Conservation (phyloP, 164 flowering plant species). For the Litsea cubeba region DNA sequence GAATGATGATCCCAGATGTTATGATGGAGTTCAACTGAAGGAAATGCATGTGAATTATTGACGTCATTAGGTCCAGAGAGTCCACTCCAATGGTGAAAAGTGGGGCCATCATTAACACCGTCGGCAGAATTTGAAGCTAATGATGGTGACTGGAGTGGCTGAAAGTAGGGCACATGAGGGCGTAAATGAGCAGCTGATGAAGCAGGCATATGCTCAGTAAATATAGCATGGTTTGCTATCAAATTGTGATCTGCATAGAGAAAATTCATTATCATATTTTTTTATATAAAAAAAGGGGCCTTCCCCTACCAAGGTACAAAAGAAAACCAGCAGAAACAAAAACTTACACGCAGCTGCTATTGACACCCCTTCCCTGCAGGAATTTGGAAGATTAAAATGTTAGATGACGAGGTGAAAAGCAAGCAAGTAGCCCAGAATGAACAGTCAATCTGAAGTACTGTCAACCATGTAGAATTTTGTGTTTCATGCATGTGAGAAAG, state of each 20-base stretch:
- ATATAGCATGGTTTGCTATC: slow-evolving; percentile 60
- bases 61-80: slow-evolving; percentile 48
- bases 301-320: neutral
- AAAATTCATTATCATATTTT: neutral
- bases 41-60: slow-evolving; percentile 28
- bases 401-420: neutral
- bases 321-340: neutral
- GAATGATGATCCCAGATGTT: slow-evolving; percentile 65
- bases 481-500: neutral
- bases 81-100: slow-evolving; percentile 56
- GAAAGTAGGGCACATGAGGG: slow-evolving; percentile 67
- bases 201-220: slow-evolving; percentile 65
- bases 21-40: slow-evolving; percentile 51
- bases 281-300: neutral
- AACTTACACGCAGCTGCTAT: slow-evolving; percentile 50
- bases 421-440: neutral
- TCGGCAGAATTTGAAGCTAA: slow-evolving; percentile 49
- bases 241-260: slow-evolving; percentile 66
- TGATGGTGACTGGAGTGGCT: slow-evolving; percentile 61
- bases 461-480: neutral
- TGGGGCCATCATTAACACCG: slow-evolving; percentile 51
- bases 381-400: slow-evolving; percentile 12
- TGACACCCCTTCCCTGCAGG: slow-evolving; percentile 65
- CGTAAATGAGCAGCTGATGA: slow-evolving; percentile 76
- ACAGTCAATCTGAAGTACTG: neutral